Evolutionary conservation across 306 rosid genomes (phyloP).

Genomic region (Gillenia trifoliata): DNA sequence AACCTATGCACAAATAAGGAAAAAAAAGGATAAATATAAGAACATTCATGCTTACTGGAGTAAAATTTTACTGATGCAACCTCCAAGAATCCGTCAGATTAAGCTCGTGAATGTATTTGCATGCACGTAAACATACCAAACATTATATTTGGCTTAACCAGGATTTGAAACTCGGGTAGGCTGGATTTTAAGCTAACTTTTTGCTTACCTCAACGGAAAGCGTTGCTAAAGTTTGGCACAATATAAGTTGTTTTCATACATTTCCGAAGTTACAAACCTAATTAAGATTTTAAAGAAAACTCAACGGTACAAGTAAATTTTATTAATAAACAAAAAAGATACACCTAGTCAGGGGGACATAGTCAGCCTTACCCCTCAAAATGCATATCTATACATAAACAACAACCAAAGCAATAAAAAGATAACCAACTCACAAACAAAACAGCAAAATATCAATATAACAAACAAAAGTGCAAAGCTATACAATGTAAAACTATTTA

Average conservation of each 20-base stretch:
- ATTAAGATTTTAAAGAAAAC: not conserved
- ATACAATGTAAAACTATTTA: too few relatives aligned
- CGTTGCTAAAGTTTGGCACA: not conserved
- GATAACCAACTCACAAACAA: too few relatives aligned
- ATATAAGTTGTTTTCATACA: not conserved
- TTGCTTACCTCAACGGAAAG: not conserved
- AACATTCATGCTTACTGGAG: not conserved
- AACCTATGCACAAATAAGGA: conserved; percentile 21
- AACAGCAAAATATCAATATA: too few relatives aligned
- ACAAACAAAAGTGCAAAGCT: too few relatives aligned
- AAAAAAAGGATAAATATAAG: not conserved
- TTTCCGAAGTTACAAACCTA: not conserved
- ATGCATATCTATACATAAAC: not conserved
- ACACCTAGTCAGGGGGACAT: not conserved
- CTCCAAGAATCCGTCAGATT: not conserved
- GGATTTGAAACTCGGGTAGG: too few relatives aligned
- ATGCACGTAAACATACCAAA: not conserved
- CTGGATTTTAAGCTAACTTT: not conserved
- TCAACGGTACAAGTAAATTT: too few relatives aligned
- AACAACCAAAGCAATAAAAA: too few relatives aligned
- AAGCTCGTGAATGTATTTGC: not conserved
- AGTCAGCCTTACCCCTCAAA: not conserved
- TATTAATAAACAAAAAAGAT: not conserved
- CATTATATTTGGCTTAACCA: too few relatives aligned
- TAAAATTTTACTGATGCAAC: not conserved